Evolutionary conservation across 345 rosid genomes (phyloP).

Genomic region (Combretum micranthum): DNA sequence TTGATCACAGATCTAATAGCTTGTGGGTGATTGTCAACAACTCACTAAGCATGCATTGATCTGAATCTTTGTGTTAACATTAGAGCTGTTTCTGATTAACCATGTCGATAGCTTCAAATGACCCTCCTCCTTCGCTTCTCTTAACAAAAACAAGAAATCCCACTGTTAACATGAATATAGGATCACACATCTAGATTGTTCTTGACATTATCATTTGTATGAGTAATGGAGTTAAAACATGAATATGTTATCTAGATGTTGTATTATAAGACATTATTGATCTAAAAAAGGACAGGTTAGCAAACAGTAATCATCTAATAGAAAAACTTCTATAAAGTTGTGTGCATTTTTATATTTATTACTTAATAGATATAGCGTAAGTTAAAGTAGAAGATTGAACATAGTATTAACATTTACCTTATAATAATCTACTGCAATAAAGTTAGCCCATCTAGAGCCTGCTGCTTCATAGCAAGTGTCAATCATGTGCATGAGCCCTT

Average conservation of each 20-base stretch:
- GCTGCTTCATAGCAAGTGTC: slow-evolving; percentile 40
- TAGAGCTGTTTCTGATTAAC: slow-evolving; percentile 52
- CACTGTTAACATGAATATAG: too few species aligned
- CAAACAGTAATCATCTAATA: too few species aligned
- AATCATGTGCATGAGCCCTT: slow-evolving; percentile 38
- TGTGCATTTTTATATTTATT: too few species aligned
- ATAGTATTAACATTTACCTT: slow-evolving; percentile 21
- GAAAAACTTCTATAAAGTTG: too few species aligned
- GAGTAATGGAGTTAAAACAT: too few species aligned
- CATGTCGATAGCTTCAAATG: slow-evolving; percentile 54
- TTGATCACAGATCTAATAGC: too few species aligned
- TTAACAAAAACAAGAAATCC: slow-evolving; percentile 12
- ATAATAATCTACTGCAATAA: slow-evolving; percentile 52
- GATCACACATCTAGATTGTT: too few species aligned
- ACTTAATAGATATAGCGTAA: not conserved
- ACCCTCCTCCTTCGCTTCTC: slow-evolving; percentile 69
- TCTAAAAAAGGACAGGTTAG: too few species aligned
- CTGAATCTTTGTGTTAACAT: slow-evolving; percentile 27
- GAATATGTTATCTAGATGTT: too few species aligned
- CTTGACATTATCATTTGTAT: too few species aligned
- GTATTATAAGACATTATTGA: too few species aligned
- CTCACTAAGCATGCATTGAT: slow-evolving; percentile 33
- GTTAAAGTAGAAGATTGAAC: too few species aligned
- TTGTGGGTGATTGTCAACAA: not conserved
- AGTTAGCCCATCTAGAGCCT: slow-evolving; percentile 56